Evolutionary conservation across 257 asterid genomes (phyloP).

Genomic region (Dorcoceras hygrometricum): DNA sequence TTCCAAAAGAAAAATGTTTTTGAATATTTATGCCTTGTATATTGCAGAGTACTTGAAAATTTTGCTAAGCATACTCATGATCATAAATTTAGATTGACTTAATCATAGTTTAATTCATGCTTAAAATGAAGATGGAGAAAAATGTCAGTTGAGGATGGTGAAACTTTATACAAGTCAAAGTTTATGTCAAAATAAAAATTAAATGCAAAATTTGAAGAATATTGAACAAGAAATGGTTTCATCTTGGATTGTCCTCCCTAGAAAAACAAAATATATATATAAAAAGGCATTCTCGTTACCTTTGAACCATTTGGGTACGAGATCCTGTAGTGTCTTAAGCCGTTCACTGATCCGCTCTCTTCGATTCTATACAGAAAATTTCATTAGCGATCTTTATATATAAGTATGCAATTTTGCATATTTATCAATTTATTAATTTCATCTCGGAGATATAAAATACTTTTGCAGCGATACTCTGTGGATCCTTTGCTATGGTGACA

Average conservation of each 20-base stretch:
- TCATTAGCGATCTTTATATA: not conserved
- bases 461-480: slow-evolving; percentile 94
- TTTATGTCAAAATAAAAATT: no score
- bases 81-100: not conserved
- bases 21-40: no score
- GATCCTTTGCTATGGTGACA: slow-evolving; percentile 53
- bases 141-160: not conserved
- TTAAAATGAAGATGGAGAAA: not conserved
- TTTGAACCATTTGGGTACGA: slow-evolving; percentile 93
- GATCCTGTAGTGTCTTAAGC: slow-evolving; percentile 74
- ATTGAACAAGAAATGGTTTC: not conserved
- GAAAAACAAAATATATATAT: not conserved
- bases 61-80: not conserved
- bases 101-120: not conserved
- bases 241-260: not conserved
- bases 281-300: slow-evolving; percentile 33
- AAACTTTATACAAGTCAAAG: not conserved
- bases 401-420: slow-evolving; percentile 18
- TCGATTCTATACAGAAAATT: slow-evolving; percentile 58
- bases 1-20: no score
- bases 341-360: slow-evolving; percentile 84
- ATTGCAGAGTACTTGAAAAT: no score
- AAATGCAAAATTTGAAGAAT: no score
- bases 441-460: slow-evolving; percentile 27
- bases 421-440: not conserved